Evolutionary conservation across 345 rosid genomes (phyloP), one percentile per base, ranked within the genome.

Genomic region (Corymbia maculata): DNA sequence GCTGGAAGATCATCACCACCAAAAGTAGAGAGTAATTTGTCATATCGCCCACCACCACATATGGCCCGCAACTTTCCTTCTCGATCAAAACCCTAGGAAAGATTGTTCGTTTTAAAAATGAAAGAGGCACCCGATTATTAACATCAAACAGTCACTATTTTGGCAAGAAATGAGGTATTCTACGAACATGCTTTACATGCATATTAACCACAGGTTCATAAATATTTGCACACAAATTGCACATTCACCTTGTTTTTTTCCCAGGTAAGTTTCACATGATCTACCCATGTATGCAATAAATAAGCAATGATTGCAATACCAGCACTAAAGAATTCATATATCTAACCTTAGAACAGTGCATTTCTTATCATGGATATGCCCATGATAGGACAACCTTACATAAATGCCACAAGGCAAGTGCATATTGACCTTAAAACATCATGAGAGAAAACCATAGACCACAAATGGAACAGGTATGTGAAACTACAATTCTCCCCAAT

Each of bases 1-100:
- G 99, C 99, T 52, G 99, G 99, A 87, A 94, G 59, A 91, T 96
- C 99, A 90, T 96, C 98, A 89, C 98, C 98, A 44, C 99, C 99
- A 93, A 93, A 97, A 14, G 99, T 96, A 32, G 98, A 97, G 86
- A 96, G 96, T 88, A 97, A 91, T 66, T 90, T 92, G 90, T 97
- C 99, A 86, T 97, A 96, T 88, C 97, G 92, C 80, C 99, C 99
- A 51, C 99, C 98, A 32, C 99, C 99, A 86, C 99, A 96, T 88
- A 97, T 96, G 88, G 99, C 99, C 93, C 99, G 92, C 90, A 96
- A 88, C 92, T 96, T 96, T 86, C 98, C 96, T 86, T 93, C 94
- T 53, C 97, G 94, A 90, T 96, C 99, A 85, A 97, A 97, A 85
- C 98, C 98, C 98, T 97, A 79, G 51, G 75, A 82, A 36, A 90